These are phyloP conservation scores for Diplosphaera chodatii DNA, from an alignment of 139 green algal species.

Conservation along the genomic window DNA sequence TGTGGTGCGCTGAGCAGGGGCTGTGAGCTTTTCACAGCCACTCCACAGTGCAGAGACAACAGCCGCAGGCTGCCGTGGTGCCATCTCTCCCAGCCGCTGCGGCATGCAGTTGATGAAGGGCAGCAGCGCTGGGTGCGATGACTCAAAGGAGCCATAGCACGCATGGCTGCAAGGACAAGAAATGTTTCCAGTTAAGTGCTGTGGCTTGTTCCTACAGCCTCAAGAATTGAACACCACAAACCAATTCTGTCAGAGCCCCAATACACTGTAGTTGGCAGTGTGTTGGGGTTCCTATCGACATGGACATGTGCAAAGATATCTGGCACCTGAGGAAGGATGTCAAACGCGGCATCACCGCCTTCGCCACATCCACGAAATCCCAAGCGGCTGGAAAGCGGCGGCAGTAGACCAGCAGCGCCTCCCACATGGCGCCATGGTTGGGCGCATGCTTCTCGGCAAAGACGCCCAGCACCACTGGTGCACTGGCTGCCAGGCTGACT, in stretches of 20 bases:
- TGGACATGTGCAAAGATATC: too few species aligned
- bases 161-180: conserved; percentile 41
- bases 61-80: background rate
- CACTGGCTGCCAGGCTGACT: conserved; percentile 1
- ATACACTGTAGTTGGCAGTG: too few species aligned
- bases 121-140: conserved; percentile 57
- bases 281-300: too few species aligned
- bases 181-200: too few species aligned
- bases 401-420: conserved; percentile 55
- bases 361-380: conserved; percentile 36
- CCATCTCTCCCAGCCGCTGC: background rate
- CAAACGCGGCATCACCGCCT: conserved; percentile 62
- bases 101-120: conserved; percentile 54
- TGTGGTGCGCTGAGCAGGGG: background rate
- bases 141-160: conserved; percentile 49
- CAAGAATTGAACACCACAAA: too few species aligned
- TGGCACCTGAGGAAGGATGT: conserved; percentile 43
- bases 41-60: background rate
- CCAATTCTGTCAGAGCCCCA: too few species aligned
- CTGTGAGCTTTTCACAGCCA: background rate
- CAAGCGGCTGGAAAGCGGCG: conserved; percentile 34
- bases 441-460: conserved; percentile 53
- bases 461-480: conserved; percentile 26
- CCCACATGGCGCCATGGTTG: conserved; percentile 70
- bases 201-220: too few species aligned